Percentiles rank a stretch among this genome's conserved stretches.
Evolutionary conservation across 176 grass and related monocot genomes (phyloP).

Genomic region (Zea luxurians): DNA sequence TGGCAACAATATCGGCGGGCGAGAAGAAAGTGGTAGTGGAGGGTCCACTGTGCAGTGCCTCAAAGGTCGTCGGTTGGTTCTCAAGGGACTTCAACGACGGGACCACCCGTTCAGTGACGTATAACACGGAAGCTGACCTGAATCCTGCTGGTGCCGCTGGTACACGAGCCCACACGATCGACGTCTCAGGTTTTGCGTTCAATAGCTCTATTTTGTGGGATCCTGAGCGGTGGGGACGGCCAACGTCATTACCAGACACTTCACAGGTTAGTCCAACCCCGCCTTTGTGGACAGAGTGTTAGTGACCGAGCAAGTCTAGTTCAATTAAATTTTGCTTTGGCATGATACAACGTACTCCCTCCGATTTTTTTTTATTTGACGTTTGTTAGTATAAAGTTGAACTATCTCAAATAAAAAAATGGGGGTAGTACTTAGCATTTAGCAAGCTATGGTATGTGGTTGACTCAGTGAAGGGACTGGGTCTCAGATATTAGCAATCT

Average conservation of each 20-base stretch:
- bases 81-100: slow-evolving; percentile 55
- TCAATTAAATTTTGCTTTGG: background rate
- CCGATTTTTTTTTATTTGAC: too few relatives aligned
- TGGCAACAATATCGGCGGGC: slow-evolving; percentile 64
- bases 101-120: slow-evolving; percentile 51
- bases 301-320: background rate
- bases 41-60: slow-evolving; percentile 75
- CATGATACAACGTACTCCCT: background rate
- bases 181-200: slow-evolving; percentile 72
- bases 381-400: too few relatives aligned
- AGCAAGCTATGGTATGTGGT: background rate
- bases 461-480: background rate
- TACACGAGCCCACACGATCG: slow-evolving; percentile 51
- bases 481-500: slow-evolving; percentile 20
- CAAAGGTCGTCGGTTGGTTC: slow-evolving; percentile 86
- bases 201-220: slow-evolving; percentile 93
- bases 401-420: too few relatives aligned
- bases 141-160: slow-evolving; percentile 45
- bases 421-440: too few relatives aligned
- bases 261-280: slow-evolving; percentile 62
- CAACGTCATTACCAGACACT: slow-evolving; percentile 76
- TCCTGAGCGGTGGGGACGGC: slow-evolving; percentile 81
- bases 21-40: slow-evolving; percentile 69
- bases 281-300: background rate
- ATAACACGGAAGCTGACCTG: slow-evolving; percentile 42